Evolutionary conservation across 495 filamentous ascomycete species (phyloP).

Genomic region (Penicillium salamii): DNA sequence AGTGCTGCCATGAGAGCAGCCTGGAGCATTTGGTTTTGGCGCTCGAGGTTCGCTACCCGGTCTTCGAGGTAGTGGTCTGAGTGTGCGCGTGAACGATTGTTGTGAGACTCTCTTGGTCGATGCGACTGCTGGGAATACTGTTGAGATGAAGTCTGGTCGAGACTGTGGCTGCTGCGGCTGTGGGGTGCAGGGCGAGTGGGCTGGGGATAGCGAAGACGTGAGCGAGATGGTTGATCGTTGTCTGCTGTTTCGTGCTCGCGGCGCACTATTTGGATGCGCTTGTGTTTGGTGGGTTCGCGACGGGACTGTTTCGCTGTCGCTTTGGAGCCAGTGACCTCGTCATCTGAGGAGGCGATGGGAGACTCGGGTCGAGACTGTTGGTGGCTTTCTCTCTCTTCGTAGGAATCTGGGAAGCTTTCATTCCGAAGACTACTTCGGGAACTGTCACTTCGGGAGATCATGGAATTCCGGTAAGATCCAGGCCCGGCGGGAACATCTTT

Average conservation of each 20-base stretch:
- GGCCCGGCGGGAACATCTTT: slow-evolving; percentile 8
- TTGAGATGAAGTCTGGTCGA: slow-evolving; percentile 22
- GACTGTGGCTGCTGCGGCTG: slow-evolving; percentile 14
- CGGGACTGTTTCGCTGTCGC: slow-evolving; percentile 4
- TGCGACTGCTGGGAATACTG: slow-evolving; percentile 22
- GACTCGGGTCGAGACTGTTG: slow-evolving; percentile 34
- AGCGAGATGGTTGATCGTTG: slow-evolving; percentile 2
- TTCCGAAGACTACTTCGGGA: slow-evolving; percentile 25
- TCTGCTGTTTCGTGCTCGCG: slow-evolving; percentile 16
- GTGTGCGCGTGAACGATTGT: slow-evolving; percentile 11
- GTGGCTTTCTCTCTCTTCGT: slow-evolving; percentile 15
- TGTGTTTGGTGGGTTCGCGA: slow-evolving; percentile 9
- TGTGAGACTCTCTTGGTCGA: slow-evolving; percentile 22
- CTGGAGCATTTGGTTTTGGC: slow-evolving; percentile 46
- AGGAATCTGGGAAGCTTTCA: slow-evolving; percentile 22
- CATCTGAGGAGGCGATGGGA: slow-evolving; percentile 43
- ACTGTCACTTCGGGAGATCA: slow-evolving; percentile 28
- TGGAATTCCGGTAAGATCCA: slow-evolving; percentile 13
- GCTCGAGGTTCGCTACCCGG: slow-evolving; percentile 41
- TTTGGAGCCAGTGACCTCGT: slow-evolving; percentile 31
- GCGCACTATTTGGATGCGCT: slow-evolving; percentile 4
- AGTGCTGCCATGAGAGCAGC: slow-evolving; percentile 43
- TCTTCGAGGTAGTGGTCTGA: slow-evolving; percentile 29
- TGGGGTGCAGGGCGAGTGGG: slow-evolving; percentile 22
- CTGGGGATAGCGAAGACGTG: slow-evolving; percentile 7